Conservation (phyloP, 805 yeast genomes). For the Wickerhamiella dianesei region DNA sequence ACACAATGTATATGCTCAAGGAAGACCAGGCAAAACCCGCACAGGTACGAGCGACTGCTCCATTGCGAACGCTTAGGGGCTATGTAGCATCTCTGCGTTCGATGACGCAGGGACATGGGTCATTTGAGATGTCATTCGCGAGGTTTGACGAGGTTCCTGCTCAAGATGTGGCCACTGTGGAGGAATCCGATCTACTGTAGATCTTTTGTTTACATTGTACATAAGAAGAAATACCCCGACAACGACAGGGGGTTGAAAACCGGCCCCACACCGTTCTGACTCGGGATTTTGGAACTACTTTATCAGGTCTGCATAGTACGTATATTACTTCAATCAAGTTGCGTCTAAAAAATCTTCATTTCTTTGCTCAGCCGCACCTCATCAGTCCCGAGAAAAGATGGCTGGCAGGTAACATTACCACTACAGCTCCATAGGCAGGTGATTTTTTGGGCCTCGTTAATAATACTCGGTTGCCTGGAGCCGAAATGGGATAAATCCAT, state of each 20-base stretch:
- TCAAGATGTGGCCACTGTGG: conserved; percentile 31
- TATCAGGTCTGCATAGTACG: too few species aligned
- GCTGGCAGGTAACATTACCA: not conserved
- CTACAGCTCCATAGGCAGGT: too few species aligned
- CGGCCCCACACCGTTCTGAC: too few species aligned
- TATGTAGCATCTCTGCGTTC: conserved; percentile 67
- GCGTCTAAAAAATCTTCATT: too few species aligned
- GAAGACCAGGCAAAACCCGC: conserved; percentile 15
- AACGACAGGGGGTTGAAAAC: too few species aligned
- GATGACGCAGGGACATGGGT: conserved; percentile 79
- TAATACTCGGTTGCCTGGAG: not conserved
- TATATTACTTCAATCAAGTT: too few species aligned
- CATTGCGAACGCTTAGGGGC: conserved; percentile 82
- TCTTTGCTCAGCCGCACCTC: too few species aligned
- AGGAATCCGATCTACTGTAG: conserved; percentile 2
- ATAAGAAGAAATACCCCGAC: too few species aligned
- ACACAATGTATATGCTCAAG: conserved; percentile 31
- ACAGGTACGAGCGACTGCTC: conserved; percentile 62
- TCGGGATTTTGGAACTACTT: too few species aligned
- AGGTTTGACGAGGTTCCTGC: conserved; percentile 58
- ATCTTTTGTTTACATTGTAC: too few species aligned
- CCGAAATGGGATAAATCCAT: too few species aligned
- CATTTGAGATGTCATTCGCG: conserved; percentile 61
- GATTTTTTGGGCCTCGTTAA: not conserved
- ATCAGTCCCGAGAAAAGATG: not conserved